Conservation (phyloP, 1,139 yeast genomes). For the Kluyveromyces marxianus region DNA sequence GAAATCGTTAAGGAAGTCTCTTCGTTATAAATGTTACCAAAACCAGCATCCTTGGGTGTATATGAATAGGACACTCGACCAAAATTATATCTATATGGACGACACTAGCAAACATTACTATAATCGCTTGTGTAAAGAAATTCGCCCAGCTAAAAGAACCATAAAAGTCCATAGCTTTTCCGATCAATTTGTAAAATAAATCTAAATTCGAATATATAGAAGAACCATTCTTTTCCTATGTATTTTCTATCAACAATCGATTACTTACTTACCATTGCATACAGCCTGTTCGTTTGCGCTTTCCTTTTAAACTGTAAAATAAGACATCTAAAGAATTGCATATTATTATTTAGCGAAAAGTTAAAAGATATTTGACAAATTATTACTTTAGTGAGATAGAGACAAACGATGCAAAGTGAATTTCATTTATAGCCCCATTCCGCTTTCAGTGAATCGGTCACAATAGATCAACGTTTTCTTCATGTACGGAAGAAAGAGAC, state of each 20-base stretch:
- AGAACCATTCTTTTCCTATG: not conserved
- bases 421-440: not conserved
- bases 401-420: no score
- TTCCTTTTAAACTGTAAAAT: no score
- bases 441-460: not conserved
- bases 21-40: constrained; percentile 20
- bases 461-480: not conserved
- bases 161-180: not conserved
- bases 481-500: not conserved
- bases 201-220: not conserved
- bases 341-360: no score
- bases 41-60: constrained; percentile 4
- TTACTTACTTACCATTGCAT: no score
- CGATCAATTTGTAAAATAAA: not conserved
- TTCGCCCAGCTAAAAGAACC: not conserved
- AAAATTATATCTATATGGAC: no score
- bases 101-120: not conserved
- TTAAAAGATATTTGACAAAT: no score
- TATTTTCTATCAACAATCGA: not conserved
- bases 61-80: not conserved
- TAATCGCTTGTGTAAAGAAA: not conserved
- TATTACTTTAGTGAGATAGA: no score
- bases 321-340: no score
- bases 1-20: constrained; percentile 87
- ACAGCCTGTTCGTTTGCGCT: no score